Base-by-base conservation (phyloP, 2,329 filamentous ascomycete genomes). In the Pyrenochaeta sp. region DNA sequence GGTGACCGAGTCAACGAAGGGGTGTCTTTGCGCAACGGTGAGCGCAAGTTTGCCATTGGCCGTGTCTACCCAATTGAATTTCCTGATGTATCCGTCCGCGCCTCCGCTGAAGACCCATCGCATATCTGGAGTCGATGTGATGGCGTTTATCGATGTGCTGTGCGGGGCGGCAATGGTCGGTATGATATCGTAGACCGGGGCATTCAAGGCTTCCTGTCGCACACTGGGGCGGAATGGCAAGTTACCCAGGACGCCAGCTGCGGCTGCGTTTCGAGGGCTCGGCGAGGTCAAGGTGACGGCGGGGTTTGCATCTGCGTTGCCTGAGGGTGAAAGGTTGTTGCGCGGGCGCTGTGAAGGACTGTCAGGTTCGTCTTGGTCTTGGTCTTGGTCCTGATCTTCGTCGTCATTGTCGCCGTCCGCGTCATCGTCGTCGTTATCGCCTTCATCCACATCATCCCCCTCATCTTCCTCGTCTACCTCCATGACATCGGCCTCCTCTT, bases 91-190 rank as follows among this genome's bases (percentile, higher is more conserved):
- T 34, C 94, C 93, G 73, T 99, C 94, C 0, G 89, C 87, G 1
- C 94, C 94, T 24, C 94, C 94, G 8, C 87, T 96, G 68, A 97
- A 92, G 70, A 96, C 93, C 82, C 91, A 97, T 41, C 91, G 84
- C 79, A 96, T 87, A 70, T 99, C 94, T 2, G 91, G 92, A 0
- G 94, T 99, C 21, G 94, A 87, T 17, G 91, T 86, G 45, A 99
- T 83, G 7, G 91, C 87, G 67, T 99, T 99, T 72, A 99, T 90
- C 39, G 91, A 96, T 3, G 94, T 99, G 51, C 90, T 89, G 69
- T 96, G 92, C 1, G 94, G 94, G 3, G 94, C 94, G 2, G 94
- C 94, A 75, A 97, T 97, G 15, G 94, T 97, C 2, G 94, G 94
- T 1, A 96, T 88, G 48, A 99, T 96, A 68, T 99, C 94, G 76